A percentile compares a stretch with the other conserved stretches of the same genome.
phyloP scores from a whole-genome alignment of 2,329 filamentous ascomycete genomes.

The Penicillium italicum region DNA sequence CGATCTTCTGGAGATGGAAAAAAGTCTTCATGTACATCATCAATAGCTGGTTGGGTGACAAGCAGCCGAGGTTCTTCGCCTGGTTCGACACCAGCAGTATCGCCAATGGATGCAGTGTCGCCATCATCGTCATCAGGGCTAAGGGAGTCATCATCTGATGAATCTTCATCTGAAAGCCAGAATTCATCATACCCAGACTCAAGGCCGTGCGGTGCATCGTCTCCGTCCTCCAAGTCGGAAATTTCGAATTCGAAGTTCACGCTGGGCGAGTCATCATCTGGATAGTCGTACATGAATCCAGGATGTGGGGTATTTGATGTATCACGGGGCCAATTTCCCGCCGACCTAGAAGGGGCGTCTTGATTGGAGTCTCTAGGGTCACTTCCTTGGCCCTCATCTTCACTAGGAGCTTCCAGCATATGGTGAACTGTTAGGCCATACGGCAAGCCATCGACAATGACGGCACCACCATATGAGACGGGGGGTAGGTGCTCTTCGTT shows the following conservation, averaged over 20 bases:
- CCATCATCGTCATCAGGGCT: constrained; percentile 53
- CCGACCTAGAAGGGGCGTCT: constrained; percentile 43
- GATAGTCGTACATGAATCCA: constrained; percentile 38
- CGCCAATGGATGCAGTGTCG: constrained; percentile 59
- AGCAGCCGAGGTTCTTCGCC: constrained; percentile 73
- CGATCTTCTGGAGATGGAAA: constrained; percentile 75
- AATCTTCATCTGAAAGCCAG: constrained; percentile 46
- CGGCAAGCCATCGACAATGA: constrained; percentile 76
- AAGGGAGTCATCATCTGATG: constrained; percentile 52
- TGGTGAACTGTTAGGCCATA: constrained; percentile 97
- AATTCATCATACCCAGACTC: constrained; percentile 42
- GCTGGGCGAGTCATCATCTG: constrained; percentile 39
- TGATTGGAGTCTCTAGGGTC: constrained; percentile 39
- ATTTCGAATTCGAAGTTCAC: constrained; percentile 48
- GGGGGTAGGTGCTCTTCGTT: constrained; percentile 82
- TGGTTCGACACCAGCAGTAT: constrained; percentile 72
- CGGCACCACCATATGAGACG: constrained; percentile 83
- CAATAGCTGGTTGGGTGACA: constrained; percentile 86
- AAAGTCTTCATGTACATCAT: constrained; percentile 79
- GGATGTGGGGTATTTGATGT: constrained; percentile 21
- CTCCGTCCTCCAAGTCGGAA: constrained; percentile 53
- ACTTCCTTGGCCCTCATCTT: constrained; percentile 53
- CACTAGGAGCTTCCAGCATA: constrained; percentile 71
- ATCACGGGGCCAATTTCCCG: constrained; percentile 38
- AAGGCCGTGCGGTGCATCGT: constrained; percentile 38